Base-by-base conservation (phyloP, 345 rosid species). In the Dipteronia sinensis region DNA sequence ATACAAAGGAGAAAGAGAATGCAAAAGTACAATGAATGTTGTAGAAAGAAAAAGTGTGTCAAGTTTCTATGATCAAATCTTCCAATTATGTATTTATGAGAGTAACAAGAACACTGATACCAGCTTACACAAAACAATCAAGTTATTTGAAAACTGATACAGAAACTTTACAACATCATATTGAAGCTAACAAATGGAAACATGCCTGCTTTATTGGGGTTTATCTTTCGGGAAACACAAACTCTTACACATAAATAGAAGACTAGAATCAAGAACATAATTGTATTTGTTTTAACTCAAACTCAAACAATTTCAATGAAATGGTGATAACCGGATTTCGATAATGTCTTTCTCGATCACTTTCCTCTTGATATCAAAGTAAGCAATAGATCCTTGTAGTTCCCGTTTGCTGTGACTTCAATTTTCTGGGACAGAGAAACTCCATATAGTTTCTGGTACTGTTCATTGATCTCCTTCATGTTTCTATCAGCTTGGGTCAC, bases 321-420 rank as follows among this genome's bases (percentile, higher is more conserved):
- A 58, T 27, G 27, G 59, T 29, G 65, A 78, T 69, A 22, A 29
- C 56, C 27, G 69, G 74, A 22, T 42, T 29, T 73, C 49, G 42
- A 16, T 42, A 29, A 20, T 29, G 5, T n/a, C 22, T 13, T 31
- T 68, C 62, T 47, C 47, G 47, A 74, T 88, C 77, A 86, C 23
- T 83, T 71, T 20, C 88, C 89, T 82, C 78, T 89, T 19, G 90
- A 79, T 9, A 89, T 42, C 65, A 95, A 68, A 31, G 89, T 71
- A 73, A 91, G 83, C 89, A 93, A 82, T 81, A 90, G 81, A 75
- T 93, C 98, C 88, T 67, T 92, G 25, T 92, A 95, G 87, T 86
- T 89, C n/a, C 98, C 99, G 10, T 86, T 92, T 27, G 90, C 87
- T 29, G 78, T 77, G 2, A 81, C 92, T 79, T 86, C 84, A 47